A percentile compares a stretch with the other conserved stretches of the same genome.
Conservation (phyloP, 1,284 basidiomycete genomes). For the Fomitopsis pinicola region DNA sequence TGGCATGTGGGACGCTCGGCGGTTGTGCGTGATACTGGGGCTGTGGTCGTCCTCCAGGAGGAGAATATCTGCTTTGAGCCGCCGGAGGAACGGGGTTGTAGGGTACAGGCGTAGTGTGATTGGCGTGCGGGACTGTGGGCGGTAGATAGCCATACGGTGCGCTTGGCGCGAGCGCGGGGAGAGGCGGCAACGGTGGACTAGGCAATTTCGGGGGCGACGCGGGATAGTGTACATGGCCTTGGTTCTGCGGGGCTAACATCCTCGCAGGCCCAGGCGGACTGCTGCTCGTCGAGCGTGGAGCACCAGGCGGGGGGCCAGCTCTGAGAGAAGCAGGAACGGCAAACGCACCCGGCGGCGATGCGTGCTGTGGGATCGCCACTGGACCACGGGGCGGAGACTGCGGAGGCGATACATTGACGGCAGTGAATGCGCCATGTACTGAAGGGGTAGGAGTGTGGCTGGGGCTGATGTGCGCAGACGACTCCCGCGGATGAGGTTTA, state of each 20-base stretch:
- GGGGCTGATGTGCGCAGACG: slow-evolving; percentile 3
- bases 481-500: slow-evolving; percentile 16
- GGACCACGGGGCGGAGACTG: background rate
- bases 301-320: background rate
- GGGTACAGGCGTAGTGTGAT: background rate
- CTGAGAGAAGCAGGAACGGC: background rate
- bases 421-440: background rate
- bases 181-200: background rate
- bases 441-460: slow-evolving; percentile 9
- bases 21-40: background rate
- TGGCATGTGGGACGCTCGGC: background rate
- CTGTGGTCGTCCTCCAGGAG: background rate
- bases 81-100: background rate
- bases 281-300: background rate
- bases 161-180: background rate
- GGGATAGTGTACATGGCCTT: background rate
- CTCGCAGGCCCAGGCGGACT: background rate
- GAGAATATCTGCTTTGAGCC: background rate
- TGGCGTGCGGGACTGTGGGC: background rate
- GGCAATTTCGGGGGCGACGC: background rate
- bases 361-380: background rate
- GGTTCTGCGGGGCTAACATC: background rate
- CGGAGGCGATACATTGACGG: slow-evolving; percentile 5
- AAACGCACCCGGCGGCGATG: background rate
- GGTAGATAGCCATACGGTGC: background rate